Percentiles rank a stretch among this genome's conserved stretches.
Conservation (phyloP, 805 yeast species). For the Torulaspora franciscae region DNA sequence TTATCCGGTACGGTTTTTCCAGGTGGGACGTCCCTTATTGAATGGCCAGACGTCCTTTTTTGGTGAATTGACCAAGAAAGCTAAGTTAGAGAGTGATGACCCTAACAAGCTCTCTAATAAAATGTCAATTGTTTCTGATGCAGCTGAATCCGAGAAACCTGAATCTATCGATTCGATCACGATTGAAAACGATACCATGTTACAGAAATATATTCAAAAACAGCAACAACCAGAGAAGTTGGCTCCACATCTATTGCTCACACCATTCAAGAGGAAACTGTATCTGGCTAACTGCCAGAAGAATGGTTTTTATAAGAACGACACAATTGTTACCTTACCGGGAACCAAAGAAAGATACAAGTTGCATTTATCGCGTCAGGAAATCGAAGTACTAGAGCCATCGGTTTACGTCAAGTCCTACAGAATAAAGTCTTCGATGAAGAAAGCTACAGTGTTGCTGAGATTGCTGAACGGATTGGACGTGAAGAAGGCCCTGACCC, state of each 20-base stretch:
- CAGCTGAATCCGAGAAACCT: slow-evolving; percentile 20
- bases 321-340: slow-evolving; percentile 43
- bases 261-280: slow-evolving; percentile 66
- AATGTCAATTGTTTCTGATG: slow-evolving; percentile 22
- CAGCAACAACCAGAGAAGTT: slow-evolving; percentile 40
- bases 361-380: slow-evolving; percentile 54
- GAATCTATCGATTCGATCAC: slow-evolving; percentile 30
- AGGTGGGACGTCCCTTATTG: slow-evolving; percentile 10
- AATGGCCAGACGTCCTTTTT: slow-evolving; percentile 16
- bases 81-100: slow-evolving; percentile 16
- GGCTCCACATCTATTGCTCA: slow-evolving; percentile 51
- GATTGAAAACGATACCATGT: slow-evolving; percentile 32
- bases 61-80: slow-evolving; percentile 26
- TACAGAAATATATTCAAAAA: slow-evolving; percentile 51
- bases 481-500: slow-evolving; percentile 78
- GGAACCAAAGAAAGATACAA: slow-evolving; percentile 46
- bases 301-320: slow-evolving; percentile 64
- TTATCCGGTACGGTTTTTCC: slow-evolving; percentile 6
- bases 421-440: slow-evolving; percentile 81
- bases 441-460: slow-evolving; percentile 76
- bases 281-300: slow-evolving; percentile 55
- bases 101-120: slow-evolving; percentile 24
- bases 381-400: slow-evolving; percentile 80
- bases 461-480: slow-evolving; percentile 70
- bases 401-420: slow-evolving; percentile 74